Evolutionary conservation across 2,329 filamentous ascomycete species (phyloP), one percentile per base, ranked within the genome.

Genomic region (Colletotrichum simmondsii): DNA sequence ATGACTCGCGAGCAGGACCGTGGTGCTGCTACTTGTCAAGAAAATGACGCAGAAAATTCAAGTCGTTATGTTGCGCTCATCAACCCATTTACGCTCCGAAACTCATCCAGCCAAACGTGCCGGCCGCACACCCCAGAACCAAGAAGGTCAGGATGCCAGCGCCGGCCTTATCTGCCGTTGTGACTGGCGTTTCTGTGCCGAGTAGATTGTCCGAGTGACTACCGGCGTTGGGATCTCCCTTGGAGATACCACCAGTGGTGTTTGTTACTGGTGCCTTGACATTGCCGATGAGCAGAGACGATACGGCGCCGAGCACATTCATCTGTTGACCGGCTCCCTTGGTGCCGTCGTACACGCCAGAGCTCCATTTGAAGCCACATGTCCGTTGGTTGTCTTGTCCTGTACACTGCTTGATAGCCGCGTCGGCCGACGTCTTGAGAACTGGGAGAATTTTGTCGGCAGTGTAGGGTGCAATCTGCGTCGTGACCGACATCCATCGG

Each of bases 321-420:
- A 92, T 90, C 77, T 90, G 85, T 79, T 92, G 89, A 10, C 90
- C 89, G 64, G 90, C 88, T 37, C 90, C 89, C 4, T 82, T 86
- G 71, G 85, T 88, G 56, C 87, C 87, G 74, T 91, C 89, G 76
- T 86, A 91, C 5, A 76, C 77, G 2, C 83, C 85, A 5, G 80
- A 79, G 49, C 83, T 85, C 90, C 90, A 92, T 70, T 83, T 83
- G 63, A 90, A 85, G 16, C 89, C 87, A 75, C 91, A 92, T 16
- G 83, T 82, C 16, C 85, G 83, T 8, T 86, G 83, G 24, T 83
- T 80, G 1, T 81, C 80, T 6, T 86, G 89, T 11, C 86, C 87
- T 6, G 85, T 87, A 77, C 90, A 92, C 71, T 88, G 85, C n/a
- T 81, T 82, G 12, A 89, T 85, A 2, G 90, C 90, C 1, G 87